phyloP scores from a whole-genome alignment of 1,284 basidiomycete species.

The Microbotryum violaceum region DNA sequence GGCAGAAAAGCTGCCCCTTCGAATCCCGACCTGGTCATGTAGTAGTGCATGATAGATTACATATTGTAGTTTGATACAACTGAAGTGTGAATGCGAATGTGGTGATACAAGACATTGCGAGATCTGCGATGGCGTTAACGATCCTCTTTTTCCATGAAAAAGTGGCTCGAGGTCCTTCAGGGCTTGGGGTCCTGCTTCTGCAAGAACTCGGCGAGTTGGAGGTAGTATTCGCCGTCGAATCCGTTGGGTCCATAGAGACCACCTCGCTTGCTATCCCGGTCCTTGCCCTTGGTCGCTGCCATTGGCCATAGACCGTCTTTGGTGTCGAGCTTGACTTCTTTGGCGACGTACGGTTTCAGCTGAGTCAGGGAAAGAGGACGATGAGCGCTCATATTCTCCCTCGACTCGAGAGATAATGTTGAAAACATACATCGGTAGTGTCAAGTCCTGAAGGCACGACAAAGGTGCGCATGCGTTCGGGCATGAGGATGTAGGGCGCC shows the following conservation, averaged over 20 bases:
- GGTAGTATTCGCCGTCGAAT: constrained; percentile 37
- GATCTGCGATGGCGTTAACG: too few species aligned
- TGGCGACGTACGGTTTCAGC: constrained; percentile 35
- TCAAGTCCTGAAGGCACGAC: constrained; percentile 31
- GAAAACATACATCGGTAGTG: constrained; percentile 16
- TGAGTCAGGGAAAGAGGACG: constrained; percentile 5
- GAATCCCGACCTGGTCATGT: too few species aligned
- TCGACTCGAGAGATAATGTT: background rate
- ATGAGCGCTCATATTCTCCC: background rate
- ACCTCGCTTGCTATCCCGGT: constrained; percentile 16
- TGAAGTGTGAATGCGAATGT: too few species aligned
- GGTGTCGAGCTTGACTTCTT: constrained; percentile 22
- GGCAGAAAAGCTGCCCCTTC: too few species aligned
- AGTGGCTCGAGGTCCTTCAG: too few species aligned
- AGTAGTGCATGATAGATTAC: too few species aligned
- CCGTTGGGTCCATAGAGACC: constrained; percentile 31
- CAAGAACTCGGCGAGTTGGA: constrained; percentile 31
- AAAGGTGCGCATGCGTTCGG: constrained; percentile 35
- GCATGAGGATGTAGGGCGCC: constrained; percentile 35
- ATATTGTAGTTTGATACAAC: too few species aligned
- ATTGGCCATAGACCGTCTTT: constrained; percentile 29
- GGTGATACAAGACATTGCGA: too few species aligned
- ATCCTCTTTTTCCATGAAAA: too few species aligned
- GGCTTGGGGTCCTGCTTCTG: background rate
- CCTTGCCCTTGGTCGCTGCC: constrained; percentile 28